Conservation (phyloP, 176 grass and related monocot species). For the Oryza meyeriana region DNA sequence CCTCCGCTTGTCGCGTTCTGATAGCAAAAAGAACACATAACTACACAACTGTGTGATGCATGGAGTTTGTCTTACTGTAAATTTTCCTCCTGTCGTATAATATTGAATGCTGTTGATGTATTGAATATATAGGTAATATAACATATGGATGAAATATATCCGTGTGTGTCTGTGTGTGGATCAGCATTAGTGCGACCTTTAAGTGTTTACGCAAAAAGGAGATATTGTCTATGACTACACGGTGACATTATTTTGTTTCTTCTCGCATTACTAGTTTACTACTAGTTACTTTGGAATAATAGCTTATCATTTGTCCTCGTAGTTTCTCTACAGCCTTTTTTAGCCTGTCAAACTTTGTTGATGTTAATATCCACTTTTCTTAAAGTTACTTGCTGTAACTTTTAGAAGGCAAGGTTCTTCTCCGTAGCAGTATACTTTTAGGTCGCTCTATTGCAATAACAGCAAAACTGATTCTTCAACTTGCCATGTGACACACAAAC, state of each 20-base stretch:
- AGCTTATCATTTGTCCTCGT: neutral
- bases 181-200: neutral
- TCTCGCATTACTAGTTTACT: neutral
- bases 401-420: too few relatives aligned
- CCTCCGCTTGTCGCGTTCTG: slow-evolving; percentile 49
- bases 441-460: too few relatives aligned
- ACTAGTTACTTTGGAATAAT: neutral
- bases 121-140: neutral
- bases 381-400: neutral
- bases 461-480: too few relatives aligned
- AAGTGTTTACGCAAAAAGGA: neutral
- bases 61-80: neutral
- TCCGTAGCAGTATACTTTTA: too few relatives aligned
- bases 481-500: too few relatives aligned
- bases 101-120: neutral
- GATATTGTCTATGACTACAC: neutral
- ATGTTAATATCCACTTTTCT: neutral
- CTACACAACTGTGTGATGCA: neutral
- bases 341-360: too few relatives aligned
- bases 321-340: too few relatives aligned
- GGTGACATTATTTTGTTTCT: neutral
- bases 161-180: neutral
- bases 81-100: slow-evolving; percentile 2
- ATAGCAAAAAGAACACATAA: slow-evolving; percentile 61
- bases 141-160: neutral